Evolutionary conservation across 371 early-diverging fungal species (phyloP).

Genomic region (Apophysomyces sp.): DNA sequence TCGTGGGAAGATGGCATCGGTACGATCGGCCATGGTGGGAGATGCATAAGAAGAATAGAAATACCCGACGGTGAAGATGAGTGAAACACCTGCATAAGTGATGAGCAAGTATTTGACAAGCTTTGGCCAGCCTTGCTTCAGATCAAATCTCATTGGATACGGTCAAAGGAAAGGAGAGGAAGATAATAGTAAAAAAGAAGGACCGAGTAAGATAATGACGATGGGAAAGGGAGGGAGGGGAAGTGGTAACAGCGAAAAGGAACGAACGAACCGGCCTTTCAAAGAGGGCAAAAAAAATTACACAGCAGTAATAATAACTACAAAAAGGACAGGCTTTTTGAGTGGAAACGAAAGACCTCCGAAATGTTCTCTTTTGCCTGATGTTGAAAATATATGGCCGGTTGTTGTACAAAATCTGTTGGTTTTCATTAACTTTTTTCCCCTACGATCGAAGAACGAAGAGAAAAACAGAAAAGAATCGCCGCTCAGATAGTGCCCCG

Average conservation of each 20-base stretch:
- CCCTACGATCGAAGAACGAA: background rate
- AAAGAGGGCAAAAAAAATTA: no score
- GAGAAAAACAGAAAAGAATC: background rate
- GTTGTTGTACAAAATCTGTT: background rate
- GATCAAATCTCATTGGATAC: constrained; percentile 13
- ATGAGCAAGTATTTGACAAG: constrained; percentile 12
- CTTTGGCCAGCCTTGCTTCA: constrained; percentile 12
- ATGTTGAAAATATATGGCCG: background rate
- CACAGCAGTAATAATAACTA: no score
- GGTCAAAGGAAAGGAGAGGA: background rate
- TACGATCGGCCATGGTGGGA: background rate
- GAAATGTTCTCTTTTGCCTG: background rate
- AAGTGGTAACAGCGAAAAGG: background rate
- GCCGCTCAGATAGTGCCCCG: no score
- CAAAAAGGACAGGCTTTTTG: no score
- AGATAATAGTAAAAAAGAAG: background rate
- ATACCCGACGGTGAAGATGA: constrained; percentile 18
- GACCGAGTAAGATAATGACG: no score
- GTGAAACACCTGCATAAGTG: constrained; percentile 15
- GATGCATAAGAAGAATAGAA: constrained; percentile 13
- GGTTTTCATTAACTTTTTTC: background rate
- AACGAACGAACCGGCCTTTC: no score
- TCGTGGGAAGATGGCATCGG: constrained; percentile 12
- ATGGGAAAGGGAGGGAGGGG: background rate
- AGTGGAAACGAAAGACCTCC: background rate